phyloP scores from a whole-genome alignment of 495 filamentous ascomycete genomes.

The Xylaria scruposa region DNA sequence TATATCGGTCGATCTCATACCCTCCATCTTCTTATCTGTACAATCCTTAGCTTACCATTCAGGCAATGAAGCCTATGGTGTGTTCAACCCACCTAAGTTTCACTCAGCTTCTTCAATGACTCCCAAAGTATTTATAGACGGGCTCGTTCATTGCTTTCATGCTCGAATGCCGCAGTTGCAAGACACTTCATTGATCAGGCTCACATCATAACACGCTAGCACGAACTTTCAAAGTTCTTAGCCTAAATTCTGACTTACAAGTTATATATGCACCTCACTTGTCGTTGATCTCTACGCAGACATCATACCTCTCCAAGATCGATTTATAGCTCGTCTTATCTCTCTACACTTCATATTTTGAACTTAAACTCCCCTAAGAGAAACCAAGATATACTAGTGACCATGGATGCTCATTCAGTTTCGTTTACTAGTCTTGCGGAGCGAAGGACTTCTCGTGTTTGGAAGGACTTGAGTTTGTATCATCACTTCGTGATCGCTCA shows the following conservation, averaged over 20 bases:
- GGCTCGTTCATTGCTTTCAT: background rate
- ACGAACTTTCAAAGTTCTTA: background rate
- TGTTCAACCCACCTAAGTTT: background rate
- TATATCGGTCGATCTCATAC: slow-evolving; percentile 5
- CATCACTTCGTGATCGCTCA: slow-evolving; percentile 45
- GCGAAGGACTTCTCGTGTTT: slow-evolving; percentile 52
- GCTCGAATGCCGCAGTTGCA: background rate
- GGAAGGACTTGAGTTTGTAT: slow-evolving; percentile 52
- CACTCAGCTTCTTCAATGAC: background rate
- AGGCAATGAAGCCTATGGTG: background rate
- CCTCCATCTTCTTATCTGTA: slow-evolving; percentile 23
- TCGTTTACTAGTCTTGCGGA: slow-evolving; percentile 51
- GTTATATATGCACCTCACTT: background rate
- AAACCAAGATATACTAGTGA: slow-evolving; percentile 15
- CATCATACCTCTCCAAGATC: background rate
- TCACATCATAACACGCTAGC: slow-evolving; percentile 1
- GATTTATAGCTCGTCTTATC: background rate
- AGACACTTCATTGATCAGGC: background rate
- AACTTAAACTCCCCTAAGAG: background rate
- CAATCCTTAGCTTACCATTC: background rate
- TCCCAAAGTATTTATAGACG: background rate
- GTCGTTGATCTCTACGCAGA: background rate
- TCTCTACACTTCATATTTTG: background rate
- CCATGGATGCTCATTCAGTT: slow-evolving; percentile 60
- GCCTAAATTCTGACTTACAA: background rate